phyloP scores from a whole-genome alignment of 2,329 filamentous ascomycete species.

The Aspergillus latus region DNA sequence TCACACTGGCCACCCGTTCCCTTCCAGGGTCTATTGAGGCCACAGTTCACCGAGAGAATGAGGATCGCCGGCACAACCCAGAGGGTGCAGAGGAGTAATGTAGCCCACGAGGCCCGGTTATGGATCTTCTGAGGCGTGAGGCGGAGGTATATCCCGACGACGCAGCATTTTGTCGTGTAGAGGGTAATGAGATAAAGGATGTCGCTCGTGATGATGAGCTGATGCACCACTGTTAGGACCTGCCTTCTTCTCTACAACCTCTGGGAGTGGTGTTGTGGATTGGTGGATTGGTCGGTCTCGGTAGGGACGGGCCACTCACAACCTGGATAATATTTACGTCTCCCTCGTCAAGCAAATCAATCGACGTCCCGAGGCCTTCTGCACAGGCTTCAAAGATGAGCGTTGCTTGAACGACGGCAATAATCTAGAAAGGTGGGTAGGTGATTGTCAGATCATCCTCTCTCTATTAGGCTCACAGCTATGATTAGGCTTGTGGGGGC shows the following conservation, averaged over 20 bases:
- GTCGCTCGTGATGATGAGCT: constrained; percentile 40
- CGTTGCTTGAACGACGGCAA: constrained; percentile 33
- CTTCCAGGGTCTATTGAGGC: constrained; percentile 40
- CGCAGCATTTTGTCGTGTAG: constrained; percentile 40
- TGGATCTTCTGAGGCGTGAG: constrained; percentile 47
- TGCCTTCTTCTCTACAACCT: too few species aligned
- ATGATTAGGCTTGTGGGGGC: background rate
- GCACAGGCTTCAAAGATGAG: constrained; percentile 33
- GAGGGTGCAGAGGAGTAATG: constrained; percentile 37
- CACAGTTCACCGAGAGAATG: constrained; percentile 44
- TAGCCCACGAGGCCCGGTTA: constrained; percentile 35
- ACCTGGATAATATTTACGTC: constrained; percentile 29
- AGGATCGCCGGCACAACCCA: constrained; percentile 44
- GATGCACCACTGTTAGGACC: too few species aligned
- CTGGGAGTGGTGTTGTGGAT: too few species aligned
- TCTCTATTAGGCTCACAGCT: background rate
- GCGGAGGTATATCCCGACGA: constrained; percentile 46
- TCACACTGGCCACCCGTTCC: constrained; percentile 25
- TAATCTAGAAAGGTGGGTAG: constrained; percentile 18
- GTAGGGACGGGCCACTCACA: constrained; percentile 20
- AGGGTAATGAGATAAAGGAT: constrained; percentile 46
- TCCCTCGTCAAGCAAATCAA: constrained; percentile 25
- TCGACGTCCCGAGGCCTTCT: constrained; percentile 36
- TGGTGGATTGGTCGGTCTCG: background rate
- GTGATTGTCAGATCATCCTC: background rate